Evolutionary conservation across 306 rosid species (phyloP).

Genomic region (Lablab purpureus): DNA sequence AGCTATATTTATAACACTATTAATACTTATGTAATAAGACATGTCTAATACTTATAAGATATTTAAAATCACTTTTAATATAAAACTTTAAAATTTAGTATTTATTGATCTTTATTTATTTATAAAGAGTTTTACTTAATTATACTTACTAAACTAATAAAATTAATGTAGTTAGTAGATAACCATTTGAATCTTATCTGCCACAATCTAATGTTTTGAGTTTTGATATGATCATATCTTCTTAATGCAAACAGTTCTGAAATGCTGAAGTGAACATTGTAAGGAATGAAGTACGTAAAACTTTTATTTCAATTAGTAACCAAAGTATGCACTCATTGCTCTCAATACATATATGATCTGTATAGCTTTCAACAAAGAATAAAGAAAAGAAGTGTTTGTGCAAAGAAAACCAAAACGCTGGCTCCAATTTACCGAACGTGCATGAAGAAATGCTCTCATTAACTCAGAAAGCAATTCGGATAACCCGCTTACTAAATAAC

Average conservation of each 20-base stretch:
- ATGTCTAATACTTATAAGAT: too few relatives aligned
- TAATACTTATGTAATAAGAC: too few relatives aligned
- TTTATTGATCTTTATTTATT: too few relatives aligned
- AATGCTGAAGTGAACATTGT: not conserved
- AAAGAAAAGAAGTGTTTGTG: not conserved
- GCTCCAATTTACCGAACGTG: constrained; percentile 40
- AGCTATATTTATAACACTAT: not conserved
- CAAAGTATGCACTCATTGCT: not conserved
- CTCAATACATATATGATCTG: not conserved
- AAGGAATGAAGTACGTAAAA: not conserved
- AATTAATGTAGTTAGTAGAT: not conserved
- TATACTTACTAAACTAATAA: not conserved
- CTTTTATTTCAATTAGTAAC: not conserved
- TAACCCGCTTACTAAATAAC: constrained; percentile 30
- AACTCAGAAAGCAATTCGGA: constrained; percentile 21
- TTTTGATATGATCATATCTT: not conserved
- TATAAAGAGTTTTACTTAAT: too few relatives aligned
- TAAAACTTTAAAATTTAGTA: too few relatives aligned
- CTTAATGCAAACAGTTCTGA: not conserved
- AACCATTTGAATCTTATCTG: not conserved
- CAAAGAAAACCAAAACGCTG: constrained; percentile 28
- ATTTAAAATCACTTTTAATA: too few relatives aligned
- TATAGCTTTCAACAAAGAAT: not conserved
- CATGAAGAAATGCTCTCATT: constrained; percentile 38
- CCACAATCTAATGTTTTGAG: not conserved